phyloP scores from a whole-genome alignment of 2,329 filamentous ascomycete genomes.

The Pyrenophora teres region DNA sequence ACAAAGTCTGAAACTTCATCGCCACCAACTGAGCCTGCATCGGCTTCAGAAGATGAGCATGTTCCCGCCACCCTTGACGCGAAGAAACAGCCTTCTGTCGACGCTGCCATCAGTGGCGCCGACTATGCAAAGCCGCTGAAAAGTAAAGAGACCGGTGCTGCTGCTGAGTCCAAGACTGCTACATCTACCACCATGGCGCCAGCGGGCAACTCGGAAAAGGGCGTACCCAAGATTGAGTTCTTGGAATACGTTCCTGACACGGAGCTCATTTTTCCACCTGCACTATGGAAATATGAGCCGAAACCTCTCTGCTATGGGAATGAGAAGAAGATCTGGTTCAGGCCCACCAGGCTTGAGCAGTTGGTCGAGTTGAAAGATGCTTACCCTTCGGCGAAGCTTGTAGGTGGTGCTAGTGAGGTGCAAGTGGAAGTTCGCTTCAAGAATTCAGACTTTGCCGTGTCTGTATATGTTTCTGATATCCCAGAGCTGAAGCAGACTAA shows the following conservation, averaged over 20 bases:
- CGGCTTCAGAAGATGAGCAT: constrained; percentile 34
- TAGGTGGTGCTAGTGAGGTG: constrained; percentile 92
- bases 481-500: constrained; percentile 74
- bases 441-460: constrained; percentile 83
- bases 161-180: constrained; percentile 57
- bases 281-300: constrained; percentile 78
- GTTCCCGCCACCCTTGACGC: constrained; percentile 31
- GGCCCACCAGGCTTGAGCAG: constrained; percentile 82
- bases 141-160: constrained; percentile 36
- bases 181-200: constrained; percentile 40
- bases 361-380: constrained; percentile 85
- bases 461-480: constrained; percentile 91
- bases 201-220: constrained; percentile 58
- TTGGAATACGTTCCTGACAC: constrained; percentile 89
- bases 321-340: constrained; percentile 89
- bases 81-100: constrained; percentile 26
- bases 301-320: constrained; percentile 85
- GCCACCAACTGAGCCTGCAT: constrained; percentile 35
- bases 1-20: constrained; percentile 36
- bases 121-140: constrained; percentile 44
- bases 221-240: constrained; percentile 68
- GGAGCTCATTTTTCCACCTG: constrained; percentile 88
- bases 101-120: constrained; percentile 35
- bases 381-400: constrained; percentile 87
- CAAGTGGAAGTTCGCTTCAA: constrained; percentile 99